Evolutionary conservation across 208 protist genomes (phyloP), one percentile per base, ranked within the genome.

Genomic region (Porcisia deanei): DNA sequence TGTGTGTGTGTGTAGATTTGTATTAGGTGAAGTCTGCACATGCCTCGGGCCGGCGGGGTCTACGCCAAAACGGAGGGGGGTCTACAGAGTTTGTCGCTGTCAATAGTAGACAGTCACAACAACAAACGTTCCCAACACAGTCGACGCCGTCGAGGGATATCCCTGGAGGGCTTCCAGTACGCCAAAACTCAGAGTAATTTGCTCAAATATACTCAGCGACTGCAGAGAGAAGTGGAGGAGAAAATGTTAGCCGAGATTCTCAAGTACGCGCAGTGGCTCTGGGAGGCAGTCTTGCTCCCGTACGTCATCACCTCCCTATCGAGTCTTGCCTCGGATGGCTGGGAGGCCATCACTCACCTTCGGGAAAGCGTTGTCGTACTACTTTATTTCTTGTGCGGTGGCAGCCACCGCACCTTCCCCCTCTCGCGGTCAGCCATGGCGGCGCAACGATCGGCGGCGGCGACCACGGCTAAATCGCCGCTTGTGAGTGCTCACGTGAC

Each of bases 341-440:
- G 91, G 45, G 84, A 90, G 80, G 83, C 90, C 1, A 80, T 87
- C 63, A 73, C 65, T 10, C 73, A 88, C 68, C 76, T 94, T 25
- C 59, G 74, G 18, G 74, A 86, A 55, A 91, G 88, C 16, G 70
- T 92, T 34, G 81, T 82, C 57, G 90, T 96, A 30, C 65, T 97
- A 12, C 59, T 79, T 63, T 90, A 61, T 74, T 95, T 97, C 75
- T 63, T 95, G 45, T 83, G 80, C 22, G 89, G 92, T 2, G 72
- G 89, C 61, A 97, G 92, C 66, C 92, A 97, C 73, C 79, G 87
- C 14, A 37, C 61, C n/a, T 97, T 87, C 73, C 92, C 92, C 1
- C 75, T 88, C 0, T 80, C 73, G 2, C 71, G 72, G 0, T 77
- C 77, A 34, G 71, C 71, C 10, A 18, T 82, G n/a, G 77, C 68